Evolutionary conservation across 2,329 filamentous ascomycete genomes (phyloP), one percentile per base, ranked within the genome.

Genomic region (Talaromyces sp.): DNA sequence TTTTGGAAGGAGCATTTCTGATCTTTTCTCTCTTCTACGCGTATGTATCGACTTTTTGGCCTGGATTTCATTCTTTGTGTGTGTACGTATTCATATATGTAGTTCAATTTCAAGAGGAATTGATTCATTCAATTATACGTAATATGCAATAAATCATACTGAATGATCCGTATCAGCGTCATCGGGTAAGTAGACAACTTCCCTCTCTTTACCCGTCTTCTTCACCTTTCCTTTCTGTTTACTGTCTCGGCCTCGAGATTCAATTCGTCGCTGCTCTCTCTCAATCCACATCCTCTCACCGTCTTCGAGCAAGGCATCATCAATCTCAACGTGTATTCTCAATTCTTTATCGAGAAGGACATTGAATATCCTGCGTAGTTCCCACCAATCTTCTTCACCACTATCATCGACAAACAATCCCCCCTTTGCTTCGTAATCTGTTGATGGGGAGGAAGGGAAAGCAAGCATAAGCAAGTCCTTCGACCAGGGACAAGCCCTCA

Each of bases 1-100:
- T 99, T 99, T 84, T 99, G 95, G 95, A 99, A 99, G 83, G 95
- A 99, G 80, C 94, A 99, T 74, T 58, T 63, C 43, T 49, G 54
- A 39, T 43, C 50, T 24, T 47, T 22, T 37, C 11, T 9, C 1
- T 14, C 6, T 37, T 19, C n/a, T 43, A 19, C 9, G 22, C 43
- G 14, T n/a, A 59, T 59, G 35, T 22, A 58, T 41, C 11, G 11
- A 16, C 19, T 8, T 43, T 45, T 45, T 45, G 24, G 11, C 22
- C 13, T 31, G 16, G 37, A 24, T 22, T 37, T 24, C 8, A 31
- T 39, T 6, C 10, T 56, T 22, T 24, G 10, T 39, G 33, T 50
- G 22, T 50, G 6, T 31, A 8, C 24, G 13, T 11, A 35, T 56
- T 31, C 22, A 39, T 37, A n/a, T 37, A 13, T 35, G 50, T 37